These are phyloP conservation scores for Aureobasidium sp. DNA, from an alignment of 2,329 filamentous ascomycete genomes.

Conservation along the genomic window DNA sequence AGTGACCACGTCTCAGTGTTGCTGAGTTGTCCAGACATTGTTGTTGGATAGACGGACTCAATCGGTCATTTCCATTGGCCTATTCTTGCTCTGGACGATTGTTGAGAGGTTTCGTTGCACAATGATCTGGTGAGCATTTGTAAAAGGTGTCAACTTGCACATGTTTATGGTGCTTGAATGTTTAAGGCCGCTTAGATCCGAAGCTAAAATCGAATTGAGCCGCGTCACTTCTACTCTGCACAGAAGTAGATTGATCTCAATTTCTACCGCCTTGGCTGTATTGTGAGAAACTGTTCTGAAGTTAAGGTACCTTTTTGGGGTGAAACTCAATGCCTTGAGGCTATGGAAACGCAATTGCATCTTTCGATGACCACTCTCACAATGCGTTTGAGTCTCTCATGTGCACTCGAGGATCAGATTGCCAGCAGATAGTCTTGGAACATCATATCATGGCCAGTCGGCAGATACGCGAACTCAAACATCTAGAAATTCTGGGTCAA, in stretches of 20 bases:
- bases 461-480: background rate
- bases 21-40: constrained; percentile 33
- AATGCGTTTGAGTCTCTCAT: background rate
- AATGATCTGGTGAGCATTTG: background rate
- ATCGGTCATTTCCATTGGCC: background rate
- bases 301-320: background rate
- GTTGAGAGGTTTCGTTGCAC: background rate
- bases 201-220: background rate
- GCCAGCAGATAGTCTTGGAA: background rate
- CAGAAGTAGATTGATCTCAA: too few species aligned
- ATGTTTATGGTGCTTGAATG: background rate
- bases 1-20: constrained; percentile 51
- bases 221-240: background rate
- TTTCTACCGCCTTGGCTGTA: background rate
- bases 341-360: too few species aligned
- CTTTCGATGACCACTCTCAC: too few species aligned
- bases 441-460: background rate
- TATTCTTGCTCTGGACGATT: too few species aligned
- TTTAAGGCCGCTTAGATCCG: constrained; percentile 8
- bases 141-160: constrained; percentile 13
- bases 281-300: background rate
- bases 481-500: background rate
- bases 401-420: background rate
- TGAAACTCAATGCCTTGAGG: background rate
- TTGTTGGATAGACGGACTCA: background rate